phyloP scores from a whole-genome alignment of 1,284 basidiomycete genomes.

The Cutaneotrichosporon sp. region DNA sequence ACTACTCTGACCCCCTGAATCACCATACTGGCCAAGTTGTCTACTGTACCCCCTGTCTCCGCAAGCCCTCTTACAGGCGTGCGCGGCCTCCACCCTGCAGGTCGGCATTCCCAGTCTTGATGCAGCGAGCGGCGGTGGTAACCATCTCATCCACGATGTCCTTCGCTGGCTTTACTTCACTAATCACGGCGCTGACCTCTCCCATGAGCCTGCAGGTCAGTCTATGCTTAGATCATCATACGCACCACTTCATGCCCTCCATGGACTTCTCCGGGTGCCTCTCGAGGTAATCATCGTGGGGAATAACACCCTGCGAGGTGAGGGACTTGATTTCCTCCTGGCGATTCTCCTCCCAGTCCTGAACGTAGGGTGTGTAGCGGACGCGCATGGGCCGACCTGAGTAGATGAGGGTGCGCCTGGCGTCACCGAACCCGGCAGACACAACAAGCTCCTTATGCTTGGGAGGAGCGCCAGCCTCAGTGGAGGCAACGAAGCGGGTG shows the following conservation, averaged over 20 bases:
- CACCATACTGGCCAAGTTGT: too few species aligned
- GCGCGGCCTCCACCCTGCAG: not conserved
- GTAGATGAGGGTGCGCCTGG: constrained; percentile 75
- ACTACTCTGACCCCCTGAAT: too few species aligned
- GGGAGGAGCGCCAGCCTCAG: constrained; percentile 65
- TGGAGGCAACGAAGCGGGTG: constrained; percentile 76
- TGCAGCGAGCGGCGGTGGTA: constrained; percentile 29
- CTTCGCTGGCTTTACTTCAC: constrained; percentile 71
- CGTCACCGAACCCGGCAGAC: constrained; percentile 41
- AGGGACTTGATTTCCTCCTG: constrained; percentile 56
- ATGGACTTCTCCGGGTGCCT: constrained; percentile 69
- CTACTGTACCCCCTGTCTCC: not conserved
- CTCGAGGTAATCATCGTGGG: constrained; percentile 64
- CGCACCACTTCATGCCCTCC: constrained; percentile 55
- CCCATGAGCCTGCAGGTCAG: constrained; percentile 61
- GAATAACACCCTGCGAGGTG: constrained; percentile 69
- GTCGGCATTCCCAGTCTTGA: constrained; percentile 24
- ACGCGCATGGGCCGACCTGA: constrained; percentile 82
- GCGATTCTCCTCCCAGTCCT: constrained; percentile 57
- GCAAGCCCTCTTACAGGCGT: not conserved
- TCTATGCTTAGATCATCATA: not conserved
- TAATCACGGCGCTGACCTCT: constrained; percentile 67
- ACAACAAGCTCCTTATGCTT: constrained; percentile 67
- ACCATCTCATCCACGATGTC: constrained; percentile 73
- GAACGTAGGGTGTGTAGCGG: constrained; percentile 69